Base-by-base conservation (phyloP, 2,329 filamentous ascomycete species). In the Ceratocystis ficicola region DNA sequence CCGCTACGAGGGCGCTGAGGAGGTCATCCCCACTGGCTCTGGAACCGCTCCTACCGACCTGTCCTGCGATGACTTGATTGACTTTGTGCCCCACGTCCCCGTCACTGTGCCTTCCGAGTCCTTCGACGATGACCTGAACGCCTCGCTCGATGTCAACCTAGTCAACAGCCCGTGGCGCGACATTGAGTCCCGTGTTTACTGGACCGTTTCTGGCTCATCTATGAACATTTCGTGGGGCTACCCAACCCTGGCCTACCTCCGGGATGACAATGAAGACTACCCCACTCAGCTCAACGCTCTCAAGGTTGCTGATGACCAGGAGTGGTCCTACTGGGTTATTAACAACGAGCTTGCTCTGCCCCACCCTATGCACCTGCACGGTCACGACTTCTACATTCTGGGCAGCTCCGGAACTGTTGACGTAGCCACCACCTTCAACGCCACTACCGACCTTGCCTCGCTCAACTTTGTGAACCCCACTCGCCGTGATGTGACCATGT, bases 401-500 rank as follows among this genome's bases (percentile, higher is more conserved):
- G 73, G 74, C 28, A 68, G 67, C 46, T 72, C 72, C 6, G 62
- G 41, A 59, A 50, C 67, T 60, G 46, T 5, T 32, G 69, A 22
- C 52, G 48, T 7, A n/a, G 69, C 41, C 61, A 69, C 46, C 59
- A 62, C 41, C 44, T 71, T 71, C 69, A 75, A 71, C 71, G 70
- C 66, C 57, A 69, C 68, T n/a, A 72, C 73, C 22, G 73, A 73
- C 5, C 70, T 73, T 0, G 69, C 70, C 12, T 71, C 76, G 4
- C 76, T 77, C 22, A 76, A 77, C 68, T 76, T 76, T 59, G 70
- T 74, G 41, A 83, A 83, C 70, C 80, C 81, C 1, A 76, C 79
- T 30, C 78, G 81, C 8, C 76, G 81, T 44, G 81, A 83, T 69
- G 78, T 79, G 1, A 79, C 80, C 5, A 76, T 79, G 68, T 74